phyloP scores from a whole-genome alignment of 2,329 filamentous ascomycete genomes.

The Xylariaceae sp. region DNA sequence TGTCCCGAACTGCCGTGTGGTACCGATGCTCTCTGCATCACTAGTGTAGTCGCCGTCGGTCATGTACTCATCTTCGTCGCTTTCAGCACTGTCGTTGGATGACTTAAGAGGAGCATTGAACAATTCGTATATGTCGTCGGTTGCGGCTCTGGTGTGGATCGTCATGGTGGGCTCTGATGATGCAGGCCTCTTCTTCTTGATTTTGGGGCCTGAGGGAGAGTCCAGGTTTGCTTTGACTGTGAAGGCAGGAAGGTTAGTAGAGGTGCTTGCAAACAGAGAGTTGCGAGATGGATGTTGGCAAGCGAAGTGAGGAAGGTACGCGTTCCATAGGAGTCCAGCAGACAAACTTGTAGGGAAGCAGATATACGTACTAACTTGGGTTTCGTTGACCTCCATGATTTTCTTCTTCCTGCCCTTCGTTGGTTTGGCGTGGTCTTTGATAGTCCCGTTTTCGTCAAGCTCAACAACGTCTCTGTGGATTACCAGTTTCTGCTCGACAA shows the following conservation, averaged over 20 bases:
- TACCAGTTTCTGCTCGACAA: slow-evolving; percentile 37
- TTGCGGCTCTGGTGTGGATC: slow-evolving; percentile 88
- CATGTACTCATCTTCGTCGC: slow-evolving; percentile 63
- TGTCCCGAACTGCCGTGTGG: slow-evolving; percentile 60
- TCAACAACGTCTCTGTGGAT: slow-evolving; percentile 44
- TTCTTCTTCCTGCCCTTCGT: slow-evolving; percentile 66
- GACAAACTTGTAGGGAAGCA: neutral
- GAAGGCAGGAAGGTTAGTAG: slow-evolving; percentile 30
- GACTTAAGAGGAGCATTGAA: slow-evolving; percentile 77
- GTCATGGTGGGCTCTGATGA: slow-evolving; percentile 92
- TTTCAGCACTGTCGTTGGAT: slow-evolving; percentile 37
- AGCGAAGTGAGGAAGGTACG: neutral
- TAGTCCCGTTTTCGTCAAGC: slow-evolving; percentile 58
- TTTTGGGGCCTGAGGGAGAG: slow-evolving; percentile 80
- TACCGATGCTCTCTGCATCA: slow-evolving; percentile 77
- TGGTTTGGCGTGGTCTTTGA: slow-evolving; percentile 43
- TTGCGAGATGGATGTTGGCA: neutral
- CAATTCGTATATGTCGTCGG: slow-evolving; percentile 95
- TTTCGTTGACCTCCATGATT: slow-evolving; percentile 80
- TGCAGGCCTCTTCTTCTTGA: slow-evolving; percentile 64
- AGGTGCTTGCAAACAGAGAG: neutral
- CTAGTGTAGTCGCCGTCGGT: slow-evolving; percentile 75
- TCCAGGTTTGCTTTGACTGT: slow-evolving; percentile 89
- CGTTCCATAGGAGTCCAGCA: too few species aligned
- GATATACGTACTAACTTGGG: slow-evolving; percentile 72